Base-by-base conservation (phyloP, 495 filamentous ascomycete genomes). In the Penicillium canariense region DNA sequence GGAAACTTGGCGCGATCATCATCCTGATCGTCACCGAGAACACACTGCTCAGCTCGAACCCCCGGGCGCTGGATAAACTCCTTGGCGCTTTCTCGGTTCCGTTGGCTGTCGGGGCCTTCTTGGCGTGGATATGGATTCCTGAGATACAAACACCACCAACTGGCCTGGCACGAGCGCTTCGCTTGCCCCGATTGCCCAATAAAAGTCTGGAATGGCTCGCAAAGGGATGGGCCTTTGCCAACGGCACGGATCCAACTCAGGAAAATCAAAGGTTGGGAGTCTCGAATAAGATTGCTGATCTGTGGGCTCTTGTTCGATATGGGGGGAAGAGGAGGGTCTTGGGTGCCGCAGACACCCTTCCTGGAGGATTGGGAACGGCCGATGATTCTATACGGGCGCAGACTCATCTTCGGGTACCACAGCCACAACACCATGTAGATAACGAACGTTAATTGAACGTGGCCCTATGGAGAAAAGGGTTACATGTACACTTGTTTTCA, bases 1-100 rank as follows among this genome's bases (percentile, higher is more conserved):
- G 46, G 12, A 48, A 48, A 9, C 18, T 48, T 8, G 46, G 46
- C 17, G 46, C 46, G 23, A 48, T 48, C 8, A 17, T 35, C 31
- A 48, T 48, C 35, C 46, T 48, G 8, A 35, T 48, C n/a, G 14
- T 48, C 17, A 48, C 46, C n/a, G 46, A 48, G 31, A 32, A 35
- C 8, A 34, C 46, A n/a, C 7, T 35, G 0, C 18, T 48, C 12
- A 48, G 28, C 30, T 6, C 17, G 9, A 35, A 35, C 35, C 46
- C 46, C n/a, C 28, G 46, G 3, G 18, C 46, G 2, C 15, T 48
- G 20, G 46, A 48, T 30, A 32, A 48, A 35, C 46, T 48, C 17
- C 46, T 48, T 11, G 46, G 46, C 3, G 46, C 46, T 8, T 35
- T 48, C 7, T 48, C 46, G 1, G 46, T 48, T 3, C 46, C 46